A percentile compares a stretch with the other conserved stretches of the same genome.
These are phyloP conservation scores for Penicillium desertorum DNA, from an alignment of 495 filamentous ascomycete species.

Conservation along the genomic window DNA sequence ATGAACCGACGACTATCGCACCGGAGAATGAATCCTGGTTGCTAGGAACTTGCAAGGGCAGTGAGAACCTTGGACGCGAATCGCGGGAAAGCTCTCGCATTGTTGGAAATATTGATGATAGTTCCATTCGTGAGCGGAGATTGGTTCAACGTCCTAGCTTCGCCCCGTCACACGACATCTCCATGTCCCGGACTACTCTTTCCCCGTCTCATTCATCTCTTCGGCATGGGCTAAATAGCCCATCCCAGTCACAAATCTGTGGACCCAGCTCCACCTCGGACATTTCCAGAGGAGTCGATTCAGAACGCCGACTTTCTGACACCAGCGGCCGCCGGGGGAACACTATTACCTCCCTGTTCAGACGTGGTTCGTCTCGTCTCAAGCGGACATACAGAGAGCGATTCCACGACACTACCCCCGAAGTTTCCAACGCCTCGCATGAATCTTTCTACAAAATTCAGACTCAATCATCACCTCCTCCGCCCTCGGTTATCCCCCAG, in stretches of 20 bases:
- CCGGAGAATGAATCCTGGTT: constrained; percentile 36
- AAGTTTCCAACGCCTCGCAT: constrained; percentile 81
- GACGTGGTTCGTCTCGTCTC: constrained; percentile 57
- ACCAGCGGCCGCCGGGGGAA: constrained; percentile 43
- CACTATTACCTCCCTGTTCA: constrained; percentile 70
- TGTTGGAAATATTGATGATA: constrained; percentile 40
- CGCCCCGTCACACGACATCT: constrained; percentile 44
- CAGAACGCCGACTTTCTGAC: constrained; percentile 49
- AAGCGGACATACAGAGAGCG: constrained; percentile 60
- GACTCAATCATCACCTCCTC: constrained; percentile 39
- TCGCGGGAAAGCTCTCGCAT: constrained; percentile 39
- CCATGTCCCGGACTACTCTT: constrained; percentile 54
- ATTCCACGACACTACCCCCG: constrained; percentile 49
- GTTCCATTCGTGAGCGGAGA: constrained; percentile 38
- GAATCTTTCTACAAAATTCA: constrained; percentile 66
- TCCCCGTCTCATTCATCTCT: constrained; percentile 57
- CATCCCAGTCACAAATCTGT: constrained; percentile 56
- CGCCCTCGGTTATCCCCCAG: constrained; percentile 35
- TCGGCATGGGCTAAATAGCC: constrained; percentile 49
- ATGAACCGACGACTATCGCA: constrained; percentile 12
- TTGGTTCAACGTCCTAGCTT: constrained; percentile 36
- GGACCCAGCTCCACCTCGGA: constrained; percentile 50
- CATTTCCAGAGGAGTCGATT: constrained; percentile 40
- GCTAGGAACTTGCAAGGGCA: constrained; percentile 32
- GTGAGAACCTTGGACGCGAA: constrained; percentile 23